Evolutionary conservation across 331 rosid species (phyloP).

Genomic region (Dryas integrifolia): DNA sequence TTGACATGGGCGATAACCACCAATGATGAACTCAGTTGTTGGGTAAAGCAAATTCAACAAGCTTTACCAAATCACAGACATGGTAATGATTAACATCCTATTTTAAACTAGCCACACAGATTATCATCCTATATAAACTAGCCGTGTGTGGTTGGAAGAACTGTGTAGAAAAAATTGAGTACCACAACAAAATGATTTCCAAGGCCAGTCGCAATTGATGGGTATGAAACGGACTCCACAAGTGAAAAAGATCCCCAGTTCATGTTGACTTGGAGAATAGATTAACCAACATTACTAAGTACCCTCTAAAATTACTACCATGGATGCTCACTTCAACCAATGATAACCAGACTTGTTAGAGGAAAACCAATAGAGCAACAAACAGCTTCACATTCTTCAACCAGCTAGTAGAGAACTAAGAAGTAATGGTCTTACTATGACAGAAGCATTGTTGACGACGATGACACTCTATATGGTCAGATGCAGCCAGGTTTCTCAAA

Average conservation of each 20-base stretch:
- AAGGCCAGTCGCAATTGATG: neutral
- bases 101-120: neutral
- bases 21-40: neutral
- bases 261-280: neutral
- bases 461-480: slow-evolving; percentile 21
- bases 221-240: neutral
- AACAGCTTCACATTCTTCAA: slow-evolving; percentile 33
- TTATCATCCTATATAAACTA: neutral
- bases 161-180: neutral
- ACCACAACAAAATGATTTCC: neutral
- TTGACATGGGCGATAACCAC: too few species aligned
- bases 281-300: neutral
- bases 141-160: neutral
- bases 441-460: slow-evolving; percentile 31
- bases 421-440: slow-evolving; percentile 6
- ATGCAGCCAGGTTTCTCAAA: slow-evolving; percentile 28
- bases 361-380: slow-evolving; percentile 7
- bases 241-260: neutral
- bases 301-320: neutral
- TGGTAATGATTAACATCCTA: neutral
- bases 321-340: neutral
- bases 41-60: neutral
- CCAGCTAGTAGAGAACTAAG: slow-evolving; percentile 24
- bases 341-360: slow-evolving; percentile 10
- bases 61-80: too few species aligned